Percentiles rank a stretch among this genome's conserved stretches.
phyloP scores from a whole-genome alignment of 208 protist species.

The Leishmania tropica region DNA sequence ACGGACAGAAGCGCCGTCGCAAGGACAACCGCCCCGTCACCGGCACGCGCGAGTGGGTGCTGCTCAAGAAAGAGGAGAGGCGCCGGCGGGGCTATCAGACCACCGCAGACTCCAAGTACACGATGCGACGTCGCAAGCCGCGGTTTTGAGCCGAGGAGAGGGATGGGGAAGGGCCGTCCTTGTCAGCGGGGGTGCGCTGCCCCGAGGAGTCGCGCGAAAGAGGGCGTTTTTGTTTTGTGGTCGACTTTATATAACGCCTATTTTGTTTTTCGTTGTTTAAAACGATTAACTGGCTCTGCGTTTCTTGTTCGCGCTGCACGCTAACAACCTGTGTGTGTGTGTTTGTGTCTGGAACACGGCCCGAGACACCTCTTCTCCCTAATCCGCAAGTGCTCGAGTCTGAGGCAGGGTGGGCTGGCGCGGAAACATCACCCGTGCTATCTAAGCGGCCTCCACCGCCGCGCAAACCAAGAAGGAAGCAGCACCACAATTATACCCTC shows the following conservation, averaged over 20 bases:
- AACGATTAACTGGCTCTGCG: background rate
- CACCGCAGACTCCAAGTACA: slow-evolving; percentile 95
- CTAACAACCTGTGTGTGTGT: background rate
- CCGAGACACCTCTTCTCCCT: background rate
- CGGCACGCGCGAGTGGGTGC: slow-evolving; percentile 94
- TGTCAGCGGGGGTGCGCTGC: background rate
- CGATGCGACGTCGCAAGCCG: slow-evolving; percentile 90
- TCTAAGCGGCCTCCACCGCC: background rate
- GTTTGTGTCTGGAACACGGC: background rate
- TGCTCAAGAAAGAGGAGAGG: slow-evolving; percentile 96
- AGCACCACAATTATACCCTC: background rate
- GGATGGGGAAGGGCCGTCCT: background rate
- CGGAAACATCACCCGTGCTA: background rate
- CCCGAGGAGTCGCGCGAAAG: background rate
- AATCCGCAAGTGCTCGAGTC: background rate
- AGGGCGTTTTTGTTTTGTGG: background rate
- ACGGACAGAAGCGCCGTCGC: slow-evolving; percentile 44
- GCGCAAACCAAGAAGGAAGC: background rate
- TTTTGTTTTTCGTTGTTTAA: background rate
- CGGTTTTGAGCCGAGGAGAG: slow-evolving; percentile 72
- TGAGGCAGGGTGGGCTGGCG: background rate
- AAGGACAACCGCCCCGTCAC: slow-evolving; percentile 75
- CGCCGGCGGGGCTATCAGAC: slow-evolving; percentile 92
- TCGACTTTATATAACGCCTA: too few relatives aligned
- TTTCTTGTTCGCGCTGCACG: background rate